phyloP scores from a whole-genome alignment of 345 rosid genomes.

The Trapa incisa region DNA sequence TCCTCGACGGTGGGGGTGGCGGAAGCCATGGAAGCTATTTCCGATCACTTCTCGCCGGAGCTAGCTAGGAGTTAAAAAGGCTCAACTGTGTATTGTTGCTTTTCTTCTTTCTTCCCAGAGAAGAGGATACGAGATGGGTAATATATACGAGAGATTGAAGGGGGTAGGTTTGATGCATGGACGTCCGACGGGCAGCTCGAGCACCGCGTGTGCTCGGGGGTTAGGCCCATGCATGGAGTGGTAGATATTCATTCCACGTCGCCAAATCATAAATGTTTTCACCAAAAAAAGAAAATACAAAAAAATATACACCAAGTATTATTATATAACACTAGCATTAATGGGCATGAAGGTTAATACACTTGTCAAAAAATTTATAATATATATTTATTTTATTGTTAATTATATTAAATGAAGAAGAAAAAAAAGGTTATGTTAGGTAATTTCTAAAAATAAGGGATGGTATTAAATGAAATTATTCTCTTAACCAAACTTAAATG shows the following conservation, averaged over 20 bases:
- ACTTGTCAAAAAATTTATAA: too few species aligned
- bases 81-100: neutral
- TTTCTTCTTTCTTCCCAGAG: too few species aligned
- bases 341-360: too few species aligned
- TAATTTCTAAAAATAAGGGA: too few species aligned
- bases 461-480: too few species aligned
- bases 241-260: conserved; percentile 9
- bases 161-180: conserved; percentile 29
- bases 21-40: neutral
- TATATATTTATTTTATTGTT: too few species aligned
- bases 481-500: too few species aligned
- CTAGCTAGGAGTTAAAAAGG: neutral
- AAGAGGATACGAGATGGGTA: neutral
- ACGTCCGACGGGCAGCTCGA: conserved; percentile 27
- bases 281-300: neutral
- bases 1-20: conserved; percentile 28
- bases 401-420: too few species aligned
- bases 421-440: too few species aligned
- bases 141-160: conserved; percentile 1
- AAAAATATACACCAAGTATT: neutral
- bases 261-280: neutral
- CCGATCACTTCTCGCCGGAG: neutral
- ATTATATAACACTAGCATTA: neutral
- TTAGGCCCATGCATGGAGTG: conserved; percentile 11
- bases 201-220: conserved; percentile 27